Percentiles rank a stretch among this genome's conserved stretches.
These are phyloP conservation scores for Leptosphaerulina australis DNA, from an alignment of 2,329 filamentous ascomycete genomes.

Conservation along the genomic window DNA sequence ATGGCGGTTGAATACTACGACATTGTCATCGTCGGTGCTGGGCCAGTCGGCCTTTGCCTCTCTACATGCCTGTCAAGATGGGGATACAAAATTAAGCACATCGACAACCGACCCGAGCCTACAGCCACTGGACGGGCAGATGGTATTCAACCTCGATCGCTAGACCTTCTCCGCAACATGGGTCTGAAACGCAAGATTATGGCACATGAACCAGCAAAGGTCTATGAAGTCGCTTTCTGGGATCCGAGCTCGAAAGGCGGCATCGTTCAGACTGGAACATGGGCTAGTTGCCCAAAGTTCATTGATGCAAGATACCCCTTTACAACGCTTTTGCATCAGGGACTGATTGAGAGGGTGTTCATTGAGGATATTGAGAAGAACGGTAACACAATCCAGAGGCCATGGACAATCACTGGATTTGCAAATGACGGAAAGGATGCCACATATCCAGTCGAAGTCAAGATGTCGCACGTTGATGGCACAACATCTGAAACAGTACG, in stretches of 20 bases:
- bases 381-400: constrained; percentile 61
- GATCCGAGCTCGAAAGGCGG: constrained; percentile 61
- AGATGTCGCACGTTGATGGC: constrained; percentile 77
- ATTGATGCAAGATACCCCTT: constrained; percentile 69
- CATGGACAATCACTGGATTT: constrained; percentile 68
- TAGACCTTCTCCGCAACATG: constrained; percentile 88
- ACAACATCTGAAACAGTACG: constrained; percentile 68
- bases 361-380: constrained; percentile 66
- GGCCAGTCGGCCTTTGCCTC: constrained; percentile 84
- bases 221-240: constrained; percentile 75
- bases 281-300: constrained; percentile 88
- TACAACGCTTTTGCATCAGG: constrained; percentile 67
- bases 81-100: constrained; percentile 95
- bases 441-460: constrained; percentile 80
- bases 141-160: constrained; percentile 86
- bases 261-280: constrained; percentile 68
- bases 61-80: constrained; percentile 87
- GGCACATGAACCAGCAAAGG: constrained; percentile 83
- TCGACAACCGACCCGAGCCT: constrained; percentile 86
- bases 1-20: constrained; percentile 61
- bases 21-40: constrained; percentile 84
- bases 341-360: constrained; percentile 67
- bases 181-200: constrained; percentile 87
- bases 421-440: constrained; percentile 65
- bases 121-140: constrained; percentile 87